Conservation (phyloP, 805 yeast genomes). For the Wickerhamiella lipophila region DNA sequence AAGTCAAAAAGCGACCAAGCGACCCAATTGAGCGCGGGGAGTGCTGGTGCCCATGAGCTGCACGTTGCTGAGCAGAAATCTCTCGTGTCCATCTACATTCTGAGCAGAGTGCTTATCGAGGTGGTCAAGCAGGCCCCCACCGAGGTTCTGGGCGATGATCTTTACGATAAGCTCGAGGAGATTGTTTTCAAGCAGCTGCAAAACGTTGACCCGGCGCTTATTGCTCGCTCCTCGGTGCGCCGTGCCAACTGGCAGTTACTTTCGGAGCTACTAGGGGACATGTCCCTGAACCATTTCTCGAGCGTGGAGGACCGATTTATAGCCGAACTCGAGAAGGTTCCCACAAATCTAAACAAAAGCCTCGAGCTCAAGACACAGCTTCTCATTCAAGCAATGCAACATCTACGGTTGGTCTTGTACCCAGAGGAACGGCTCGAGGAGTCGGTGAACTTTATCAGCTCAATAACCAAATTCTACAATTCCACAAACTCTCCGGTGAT, state of each 20-base stretch:
- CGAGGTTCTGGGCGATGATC: conserved; percentile 60
- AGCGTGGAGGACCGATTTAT: conserved; percentile 89
- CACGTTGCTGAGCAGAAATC: conserved; percentile 67
- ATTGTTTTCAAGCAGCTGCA: conserved; percentile 82
- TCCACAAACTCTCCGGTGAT: conserved; percentile 53
- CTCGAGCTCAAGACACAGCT: conserved; percentile 53
- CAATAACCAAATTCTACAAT: conserved; percentile 71
- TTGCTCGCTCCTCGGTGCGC: conserved; percentile 58
- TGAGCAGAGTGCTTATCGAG: conserved; percentile 85
- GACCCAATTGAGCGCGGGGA: conserved; percentile 8
- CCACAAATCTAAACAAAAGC: conserved; percentile 36
- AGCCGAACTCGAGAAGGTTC: conserved; percentile 79
- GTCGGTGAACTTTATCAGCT: conserved; percentile 76
- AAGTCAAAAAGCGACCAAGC: conserved; percentile 85
- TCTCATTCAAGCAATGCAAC: conserved; percentile 84
- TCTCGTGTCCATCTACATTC: conserved; percentile 69
- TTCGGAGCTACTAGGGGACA: conserved; percentile 77
- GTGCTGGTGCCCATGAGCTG: conserved; percentile 13
- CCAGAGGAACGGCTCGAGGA: conserved; percentile 89
- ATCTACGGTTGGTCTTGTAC: conserved; percentile 60
- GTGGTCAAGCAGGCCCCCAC: conserved; percentile 77
- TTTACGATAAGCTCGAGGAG: conserved; percentile 77
- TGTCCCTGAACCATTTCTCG: conserved; percentile 73
- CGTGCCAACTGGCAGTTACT: conserved; percentile 90
- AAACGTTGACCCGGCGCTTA: conserved; percentile 66